These are phyloP conservation scores for Citrus maxima DNA, from an alignment of 345 rosid species.

Conservation along the genomic window DNA sequence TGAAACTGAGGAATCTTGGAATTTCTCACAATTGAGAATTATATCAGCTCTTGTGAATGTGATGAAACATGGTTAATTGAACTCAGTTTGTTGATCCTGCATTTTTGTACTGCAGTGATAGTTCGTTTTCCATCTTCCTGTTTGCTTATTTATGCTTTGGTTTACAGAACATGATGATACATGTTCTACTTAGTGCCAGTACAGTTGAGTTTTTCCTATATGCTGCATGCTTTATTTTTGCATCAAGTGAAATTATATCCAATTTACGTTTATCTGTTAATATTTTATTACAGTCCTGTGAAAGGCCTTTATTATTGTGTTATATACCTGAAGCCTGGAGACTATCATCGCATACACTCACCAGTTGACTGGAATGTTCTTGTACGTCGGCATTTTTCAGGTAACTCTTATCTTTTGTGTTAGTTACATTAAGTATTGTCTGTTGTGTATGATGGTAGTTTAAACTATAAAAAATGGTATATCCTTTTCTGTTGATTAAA, in stretches of 20 bases:
- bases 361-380: constrained; percentile 87
- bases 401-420: constrained; percentile 30
- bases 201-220: neutral
- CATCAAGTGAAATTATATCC: neutral
- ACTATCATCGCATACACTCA: constrained; percentile 92
- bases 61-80: neutral
- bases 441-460: neutral
- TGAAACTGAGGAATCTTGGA: neutral
- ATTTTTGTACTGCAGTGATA: neutral
- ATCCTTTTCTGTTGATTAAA: neutral
- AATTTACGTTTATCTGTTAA: neutral
- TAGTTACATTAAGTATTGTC: neutral
- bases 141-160: neutral
- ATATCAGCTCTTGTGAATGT: neutral
- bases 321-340: constrained; percentile 87
- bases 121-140: neutral
- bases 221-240: constrained; percentile 1
- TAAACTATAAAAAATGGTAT: neutral
- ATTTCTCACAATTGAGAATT: neutral
- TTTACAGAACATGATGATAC: neutral
- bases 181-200: neutral
- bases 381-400: constrained; percentile 88
- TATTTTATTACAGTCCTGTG: constrained; percentile 58
- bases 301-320: constrained; percentile 95
- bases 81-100: neutral